phyloP scores from a whole-genome alignment of 2,329 filamentous ascomycete species.

The Cordyceps farinosa region DNA sequence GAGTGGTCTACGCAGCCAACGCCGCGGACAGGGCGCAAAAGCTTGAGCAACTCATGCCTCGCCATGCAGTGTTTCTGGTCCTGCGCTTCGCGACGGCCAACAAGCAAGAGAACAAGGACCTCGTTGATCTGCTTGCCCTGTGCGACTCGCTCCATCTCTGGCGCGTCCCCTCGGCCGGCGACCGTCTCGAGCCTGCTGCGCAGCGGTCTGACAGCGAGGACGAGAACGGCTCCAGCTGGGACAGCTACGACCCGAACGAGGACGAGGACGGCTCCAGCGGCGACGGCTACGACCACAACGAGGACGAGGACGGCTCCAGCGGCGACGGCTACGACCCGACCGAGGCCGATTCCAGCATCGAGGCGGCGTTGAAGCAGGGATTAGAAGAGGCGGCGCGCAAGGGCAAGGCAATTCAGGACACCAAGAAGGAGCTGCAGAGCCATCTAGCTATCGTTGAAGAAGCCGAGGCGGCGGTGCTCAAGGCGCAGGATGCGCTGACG shows the following conservation, averaged over 20 bases:
- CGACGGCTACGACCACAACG: too few species aligned
- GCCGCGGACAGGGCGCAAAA: too few species aligned
- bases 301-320: too few species aligned
- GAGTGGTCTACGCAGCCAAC: too few species aligned
- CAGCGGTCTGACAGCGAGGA: too few species aligned
- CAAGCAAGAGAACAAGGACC: not conserved
- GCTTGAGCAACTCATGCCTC: not conserved
- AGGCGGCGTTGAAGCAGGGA: not conserved
- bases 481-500: not conserved
- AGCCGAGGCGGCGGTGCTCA: not conserved
- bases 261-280: too few species aligned
- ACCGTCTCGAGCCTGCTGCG: not conserved
- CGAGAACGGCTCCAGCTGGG: too few species aligned
- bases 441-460: not conserved
- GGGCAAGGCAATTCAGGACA: not conserved
- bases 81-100: not conserved
- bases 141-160: not conserved
- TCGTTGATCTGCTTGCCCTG: not conserved
- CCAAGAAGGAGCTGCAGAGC: not conserved
- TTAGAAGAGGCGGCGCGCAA: not conserved
- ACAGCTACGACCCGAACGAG: too few species aligned
- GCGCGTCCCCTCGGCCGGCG: not conserved
- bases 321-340: not conserved
- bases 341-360: not conserved
- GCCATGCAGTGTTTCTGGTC: not conserved